A percentile compares a stretch with the other conserved stretches of the same genome.
Conservation (phyloP, 2,329 filamentous ascomycete genomes). For the Ophiostoma sp. region DNA sequence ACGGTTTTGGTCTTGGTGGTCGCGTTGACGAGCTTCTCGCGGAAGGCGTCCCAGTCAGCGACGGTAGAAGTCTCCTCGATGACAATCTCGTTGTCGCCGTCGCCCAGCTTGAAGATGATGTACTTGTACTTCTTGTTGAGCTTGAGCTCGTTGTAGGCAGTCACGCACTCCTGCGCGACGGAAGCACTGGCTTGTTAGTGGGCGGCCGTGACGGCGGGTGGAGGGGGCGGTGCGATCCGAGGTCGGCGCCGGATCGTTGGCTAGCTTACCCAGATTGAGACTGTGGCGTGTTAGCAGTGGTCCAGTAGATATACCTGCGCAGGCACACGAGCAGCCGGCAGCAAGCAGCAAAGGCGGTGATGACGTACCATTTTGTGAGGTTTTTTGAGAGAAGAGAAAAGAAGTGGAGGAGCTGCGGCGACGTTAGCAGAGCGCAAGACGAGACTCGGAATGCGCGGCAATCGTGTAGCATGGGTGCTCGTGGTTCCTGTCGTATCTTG, state of each 20-base stretch:
- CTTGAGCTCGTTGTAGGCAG: conserved; percentile 74
- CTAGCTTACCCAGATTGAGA: conserved; percentile 59
- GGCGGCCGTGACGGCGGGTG: not conserved
- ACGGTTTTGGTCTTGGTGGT: conserved; percentile 66
- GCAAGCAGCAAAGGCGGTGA: not conserved
- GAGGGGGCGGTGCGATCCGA: not conserved
- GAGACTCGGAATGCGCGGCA: not conserved
- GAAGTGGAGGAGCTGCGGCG: not conserved
- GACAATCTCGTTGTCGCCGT: conserved; percentile 75
- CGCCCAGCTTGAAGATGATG: conserved; percentile 83
- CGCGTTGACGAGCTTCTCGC: conserved; percentile 67
- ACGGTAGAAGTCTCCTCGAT: conserved; percentile 67
- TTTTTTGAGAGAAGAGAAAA: conserved; percentile 7
- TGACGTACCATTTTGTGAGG: conserved; percentile 23
- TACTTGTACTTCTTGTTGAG: conserved; percentile 75
- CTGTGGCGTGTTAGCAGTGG: conserved; percentile 34
- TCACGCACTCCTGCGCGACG: conserved; percentile 66
- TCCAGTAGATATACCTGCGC: not conserved
- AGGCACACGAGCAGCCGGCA: conserved; percentile 17
- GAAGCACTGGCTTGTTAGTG: conserved; percentile 52
- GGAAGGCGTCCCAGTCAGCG: conserved; percentile 66
- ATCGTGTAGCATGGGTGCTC: not conserved
- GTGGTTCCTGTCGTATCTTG: not conserved
- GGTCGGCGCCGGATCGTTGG: not conserved
- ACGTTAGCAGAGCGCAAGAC: not conserved